Base-by-base conservation (phyloP, 768 basidiomycete species). In the Termitomyces heimii region DNA sequence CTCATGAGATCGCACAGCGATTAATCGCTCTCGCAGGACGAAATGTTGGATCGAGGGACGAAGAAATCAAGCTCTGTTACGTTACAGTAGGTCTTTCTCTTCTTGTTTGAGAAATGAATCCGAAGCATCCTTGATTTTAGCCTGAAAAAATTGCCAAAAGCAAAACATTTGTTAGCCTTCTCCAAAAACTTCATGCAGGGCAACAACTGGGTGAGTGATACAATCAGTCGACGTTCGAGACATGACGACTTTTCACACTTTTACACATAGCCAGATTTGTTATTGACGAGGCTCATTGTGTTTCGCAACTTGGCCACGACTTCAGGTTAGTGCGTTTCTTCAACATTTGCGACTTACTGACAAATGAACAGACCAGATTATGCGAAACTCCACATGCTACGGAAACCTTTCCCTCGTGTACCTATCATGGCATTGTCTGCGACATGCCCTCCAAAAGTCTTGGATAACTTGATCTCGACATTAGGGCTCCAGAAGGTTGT, bases 221-320 rank as follows among this genome's bases (percentile, higher is more conserved):
- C 12, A 47, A 20, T 4, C 31, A 2, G 20, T 40, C n/a, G 4
- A 40, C 8, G 14, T 55, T 5, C 12, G 16, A 28, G 24, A 35
- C 20, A 44, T 2, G 10, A 44, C 4, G 12, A 5, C 12, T 47
- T 47, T 18, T 24, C 20, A 55, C 20, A 5, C 14, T 22, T 4
- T 51, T 90, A 88, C 82, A 10, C 82, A 91, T 22, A 84, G 57
- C 57, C 14, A 58, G 57, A 28, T 58, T 98, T 59, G 91, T 96
- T 4, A 87, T 98, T 22, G 95, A 97, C 66, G 90, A 93, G 68
- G 90, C 91, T 1, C 90, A 94, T 58, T 94, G 90, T 60, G 84
- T 91, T 34, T 89, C 89, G 12, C 83, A 86, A 56, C 71, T 87
- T 22, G 90, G 88, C 1, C 91, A 94, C 62, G 92, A 96, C 68